Evolutionary conservation across 805 yeast genomes (phyloP).

Genomic region (Komagataella ulmi): DNA sequence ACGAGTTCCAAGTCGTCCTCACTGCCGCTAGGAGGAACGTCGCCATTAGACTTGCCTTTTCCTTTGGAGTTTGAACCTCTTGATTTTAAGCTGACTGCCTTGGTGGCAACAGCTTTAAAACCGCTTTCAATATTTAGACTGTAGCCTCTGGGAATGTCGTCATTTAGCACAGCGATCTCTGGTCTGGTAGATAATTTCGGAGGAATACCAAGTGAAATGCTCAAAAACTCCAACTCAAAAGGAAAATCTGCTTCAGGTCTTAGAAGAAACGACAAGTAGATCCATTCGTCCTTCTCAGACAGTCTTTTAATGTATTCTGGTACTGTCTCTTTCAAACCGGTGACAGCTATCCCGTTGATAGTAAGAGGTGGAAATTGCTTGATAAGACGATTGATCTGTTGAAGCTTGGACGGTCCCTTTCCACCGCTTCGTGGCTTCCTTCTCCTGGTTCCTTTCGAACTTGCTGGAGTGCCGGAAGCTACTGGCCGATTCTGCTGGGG

Average conservation of each 20-base stretch:
- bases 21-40: slow-evolving; percentile 8
- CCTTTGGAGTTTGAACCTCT: slow-evolving; percentile 1
- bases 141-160: slow-evolving; percentile 58
- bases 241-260: slow-evolving; percentile 62
- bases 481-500: background rate
- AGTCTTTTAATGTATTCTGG: background rate
- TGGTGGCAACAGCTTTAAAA: slow-evolving; percentile 30
- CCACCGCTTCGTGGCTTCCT: background rate
- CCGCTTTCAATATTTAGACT: slow-evolving; percentile 58
- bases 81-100: slow-evolving; percentile 18
- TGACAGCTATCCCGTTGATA: slow-evolving; percentile 15
- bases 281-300: slow-evolving; percentile 4
- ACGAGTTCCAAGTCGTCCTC: slow-evolving; percentile 20
- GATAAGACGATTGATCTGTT: slow-evolving; percentile 12
- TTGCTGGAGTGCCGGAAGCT: background rate
- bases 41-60: slow-evolving; percentile 1
- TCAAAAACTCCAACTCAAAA: slow-evolving; percentile 41
- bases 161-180: slow-evolving; percentile 41
- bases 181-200: slow-evolving; percentile 32
- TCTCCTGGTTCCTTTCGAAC: background rate
- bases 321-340: slow-evolving; percentile 7
- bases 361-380: slow-evolving; percentile 13
- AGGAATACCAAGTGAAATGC: slow-evolving; percentile 42
- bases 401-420: slow-evolving; percentile 3
- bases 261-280: slow-evolving; percentile 30